Conservation (phyloP, 1,284 basidiomycete species). For the Austroboletus niveus region DNA sequence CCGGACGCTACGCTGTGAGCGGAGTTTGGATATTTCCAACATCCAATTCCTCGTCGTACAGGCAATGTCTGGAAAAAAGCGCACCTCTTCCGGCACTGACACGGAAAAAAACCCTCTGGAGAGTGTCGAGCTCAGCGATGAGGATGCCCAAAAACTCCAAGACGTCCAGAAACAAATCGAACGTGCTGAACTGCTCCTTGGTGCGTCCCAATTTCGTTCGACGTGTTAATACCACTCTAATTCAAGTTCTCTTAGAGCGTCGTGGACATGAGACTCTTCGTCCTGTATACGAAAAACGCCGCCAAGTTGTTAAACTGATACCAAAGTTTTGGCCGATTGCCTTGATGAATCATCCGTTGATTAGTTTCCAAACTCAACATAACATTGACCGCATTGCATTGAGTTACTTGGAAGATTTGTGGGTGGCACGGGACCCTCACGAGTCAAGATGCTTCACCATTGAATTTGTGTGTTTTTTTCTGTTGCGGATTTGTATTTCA, state of each 20-base stretch:
- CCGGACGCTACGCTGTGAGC: constrained; percentile 15
- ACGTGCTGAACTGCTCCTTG: constrained; percentile 66
- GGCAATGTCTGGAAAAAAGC: constrained; percentile 57
- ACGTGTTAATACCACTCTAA: constrained; percentile 3
- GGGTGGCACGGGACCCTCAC: constrained; percentile 62
- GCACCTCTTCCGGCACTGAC: constrained; percentile 70
- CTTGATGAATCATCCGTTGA: constrained; percentile 63
- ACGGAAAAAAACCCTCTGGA: constrained; percentile 64
- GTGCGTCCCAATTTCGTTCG: constrained; percentile 41
- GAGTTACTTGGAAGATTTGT: constrained; percentile 77
- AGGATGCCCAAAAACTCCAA: constrained; percentile 64
- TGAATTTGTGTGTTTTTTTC: constrained; percentile 65
- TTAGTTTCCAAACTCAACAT: constrained; percentile 65
- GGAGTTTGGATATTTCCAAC: constrained; percentile 32
- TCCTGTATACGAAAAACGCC: constrained; percentile 67
- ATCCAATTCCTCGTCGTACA: constrained; percentile 10
- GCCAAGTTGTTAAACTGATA: constrained; percentile 61
- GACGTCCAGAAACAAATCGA: constrained; percentile 62
- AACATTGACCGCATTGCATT: constrained; percentile 69
- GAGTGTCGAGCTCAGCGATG: constrained; percentile 64
- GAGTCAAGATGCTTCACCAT: constrained; percentile 74
- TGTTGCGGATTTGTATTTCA: background rate
- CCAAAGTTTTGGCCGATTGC: constrained; percentile 78
- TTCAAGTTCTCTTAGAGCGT: constrained; percentile 48
- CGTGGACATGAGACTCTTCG: constrained; percentile 53